These are phyloP conservation scores for Candida dajiaensis DNA, from an alignment of 805 yeast species.

Conservation along the genomic window DNA sequence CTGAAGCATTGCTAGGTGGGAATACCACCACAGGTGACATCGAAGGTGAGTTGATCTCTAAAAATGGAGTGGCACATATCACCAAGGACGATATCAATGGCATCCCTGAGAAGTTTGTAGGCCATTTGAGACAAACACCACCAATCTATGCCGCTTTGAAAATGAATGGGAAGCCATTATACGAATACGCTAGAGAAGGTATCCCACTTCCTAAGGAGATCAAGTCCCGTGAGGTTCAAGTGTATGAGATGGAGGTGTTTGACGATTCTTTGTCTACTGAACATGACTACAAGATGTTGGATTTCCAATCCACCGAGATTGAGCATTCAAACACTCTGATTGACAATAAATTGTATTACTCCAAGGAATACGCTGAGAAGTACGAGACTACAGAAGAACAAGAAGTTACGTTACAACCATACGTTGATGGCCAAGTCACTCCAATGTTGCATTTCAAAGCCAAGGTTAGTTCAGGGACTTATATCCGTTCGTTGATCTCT, in stretches of 20 bases:
- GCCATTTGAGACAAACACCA: constrained; percentile 81
- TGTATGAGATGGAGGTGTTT: constrained; percentile 47
- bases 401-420: constrained; percentile 32
- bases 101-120: constrained; percentile 63
- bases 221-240: constrained; percentile 63
- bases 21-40: constrained; percentile 92
- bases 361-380: constrained; percentile 46
- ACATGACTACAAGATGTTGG: constrained; percentile 51
- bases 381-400: constrained; percentile 37
- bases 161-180: constrained; percentile 89
- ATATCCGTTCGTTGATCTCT: constrained; percentile 82
- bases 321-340: constrained; percentile 38
- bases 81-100: constrained; percentile 43
- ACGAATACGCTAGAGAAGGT: constrained; percentile 90
- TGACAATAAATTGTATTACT: constrained; percentile 56
- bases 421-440: constrained; percentile 31
- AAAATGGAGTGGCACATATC: constrained; percentile 51
- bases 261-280: constrained; percentile 47
- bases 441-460: constrained; percentile 71
- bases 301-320: constrained; percentile 38
- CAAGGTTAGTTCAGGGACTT: constrained; percentile 90
- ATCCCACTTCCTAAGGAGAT: constrained; percentile 81
- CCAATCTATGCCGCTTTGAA: constrained; percentile 93
- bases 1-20: constrained; percentile 81
- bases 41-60: constrained; percentile 74